These are phyloP conservation scores for Cordyceps cicadae DNA, from an alignment of 2,329 filamentous ascomycete species.

Conservation along the genomic window DNA sequence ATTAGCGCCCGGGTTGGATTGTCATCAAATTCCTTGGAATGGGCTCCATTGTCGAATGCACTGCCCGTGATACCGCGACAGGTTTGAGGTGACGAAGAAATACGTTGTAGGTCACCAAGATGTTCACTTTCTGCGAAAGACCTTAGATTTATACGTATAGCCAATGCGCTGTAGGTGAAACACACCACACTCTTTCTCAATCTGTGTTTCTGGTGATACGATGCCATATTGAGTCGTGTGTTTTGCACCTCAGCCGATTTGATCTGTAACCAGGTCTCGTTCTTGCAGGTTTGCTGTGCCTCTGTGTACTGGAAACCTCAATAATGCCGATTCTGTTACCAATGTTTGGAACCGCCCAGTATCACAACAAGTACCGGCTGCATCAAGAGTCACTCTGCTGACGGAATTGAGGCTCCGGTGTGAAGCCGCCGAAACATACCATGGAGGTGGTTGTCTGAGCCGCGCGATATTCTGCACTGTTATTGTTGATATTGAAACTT, in stretches of 20 bases:
- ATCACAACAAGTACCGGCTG: neutral
- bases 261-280: neutral
- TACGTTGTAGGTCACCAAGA: neutral
- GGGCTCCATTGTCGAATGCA: slow-evolving; percentile 18
- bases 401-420: no score
- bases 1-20: slow-evolving; percentile 2
- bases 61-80: neutral
- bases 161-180: slow-evolving; percentile 22
- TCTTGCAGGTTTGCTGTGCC: no score
- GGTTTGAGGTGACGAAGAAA: neutral
- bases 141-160: slow-evolving; percentile 4
- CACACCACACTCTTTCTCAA: slow-evolving; percentile 39
- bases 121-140: neutral
- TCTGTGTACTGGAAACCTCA: neutral
- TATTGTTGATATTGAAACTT: no score
- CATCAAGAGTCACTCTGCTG: neutral
- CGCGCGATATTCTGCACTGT: no score
- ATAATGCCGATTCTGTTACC: neutral
- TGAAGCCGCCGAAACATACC: neutral
- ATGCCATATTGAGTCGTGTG: neutral
- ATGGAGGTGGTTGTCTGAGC: neutral
- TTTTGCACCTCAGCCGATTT: no score
- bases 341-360: neutral
- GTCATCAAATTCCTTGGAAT: slow-evolving; percentile 12
- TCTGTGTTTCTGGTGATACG: slow-evolving; percentile 31